Evolutionary conservation across 495 filamentous ascomycete genomes (phyloP), one percentile per base, ranked within the genome.

Genomic region (Tetracladium setigerum): DNA sequence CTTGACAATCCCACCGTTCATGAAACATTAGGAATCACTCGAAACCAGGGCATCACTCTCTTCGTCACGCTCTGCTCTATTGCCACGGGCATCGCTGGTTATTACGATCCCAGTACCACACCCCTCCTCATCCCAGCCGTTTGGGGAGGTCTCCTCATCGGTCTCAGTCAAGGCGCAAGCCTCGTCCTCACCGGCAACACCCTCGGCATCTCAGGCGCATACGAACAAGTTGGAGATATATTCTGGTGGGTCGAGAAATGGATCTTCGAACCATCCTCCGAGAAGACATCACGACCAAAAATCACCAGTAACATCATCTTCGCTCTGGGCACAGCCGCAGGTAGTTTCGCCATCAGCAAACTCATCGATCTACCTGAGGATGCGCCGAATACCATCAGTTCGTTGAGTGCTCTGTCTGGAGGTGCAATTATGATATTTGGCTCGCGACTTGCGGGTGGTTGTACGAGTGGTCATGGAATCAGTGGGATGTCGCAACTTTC

Each of bases 391-490:
- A 15, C 48, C 50, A 30, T 67, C 67, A 31, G 24, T 47, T 36
- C 10, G 1, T 1, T 35, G 16, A 61, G 58, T 42, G 63, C 70
- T 1, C 44, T 67, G 15, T 16, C 71, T 18, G 78, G 76, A 14
- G 75, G 75, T 14, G 61, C 68, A 16, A 47, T 76, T 41, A 65
- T 81, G 58, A 60, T 72, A 1, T 37, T 80, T 17, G 77, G 78
- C 13, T 64, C 74, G 22, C 59, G 76, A 41, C 62, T 79, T 37
- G 76, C 67, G 0, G 76, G 77, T 4, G 77, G 77, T 2, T 82
- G 77, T 48, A 79, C 77, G 0, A 77, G 72, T 17, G 78, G 77
- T 0, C 78, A 81, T 52, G 78, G 78, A 1, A 77, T 82, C 48
- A 76, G 67, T 24, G 76, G 76, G 4, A 66, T 80, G 38, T 66